Base-by-base conservation (phyloP, 2,329 filamentous ascomycete species). In the Leptographium procerum region DNA sequence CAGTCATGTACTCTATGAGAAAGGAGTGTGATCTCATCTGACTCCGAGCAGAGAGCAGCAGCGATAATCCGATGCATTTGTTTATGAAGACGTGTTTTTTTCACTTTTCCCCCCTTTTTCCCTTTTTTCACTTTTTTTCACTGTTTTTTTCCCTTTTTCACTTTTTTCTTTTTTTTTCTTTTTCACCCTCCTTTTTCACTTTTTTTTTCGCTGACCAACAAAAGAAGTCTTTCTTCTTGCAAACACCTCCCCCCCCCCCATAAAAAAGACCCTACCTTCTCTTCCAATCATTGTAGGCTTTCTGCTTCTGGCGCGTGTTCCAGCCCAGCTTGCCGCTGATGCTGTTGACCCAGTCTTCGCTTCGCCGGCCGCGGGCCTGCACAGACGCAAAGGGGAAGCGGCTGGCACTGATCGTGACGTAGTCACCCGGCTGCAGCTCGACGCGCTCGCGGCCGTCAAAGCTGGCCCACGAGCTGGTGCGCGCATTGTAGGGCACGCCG, bases 381-480 rank as follows among this genome's bases (percentile, higher is more conserved):
- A 92, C 88, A 58, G 82, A 85, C 0, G 89, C 88, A 70, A 92
- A 94, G 0, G 89, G 89, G 67, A 87, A 65, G 47, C 89, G 75
- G 64, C 85, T 89, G 2, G 89, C 89, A 64, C 86, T 89, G 61
- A 94, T 87, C 1, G 88, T 92, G 6, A 92, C 88, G 69, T 94
- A 94, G 71, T 94, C 89, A 19, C 89, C 89, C 0, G 88, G 86
- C 54, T 74, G 70, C 43, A 94, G 77, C 73, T 94, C 88, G n/a
- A 89, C 74, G 73, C 91, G 84, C 75, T 96, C 90, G 61, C 91
- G 82, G 1, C 94, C 94, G 71, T 99, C 94, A 69, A 99, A 99
- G 71, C 90, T 95, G n/a, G 91, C 94, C 92, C 94, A 99, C 47
- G 88, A 91, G 65, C 84, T 87, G 5, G 90, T 91, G 55, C 94